Conservation (phyloP, 768 basidiomycete species). For the Lepiota venenata region DNA sequence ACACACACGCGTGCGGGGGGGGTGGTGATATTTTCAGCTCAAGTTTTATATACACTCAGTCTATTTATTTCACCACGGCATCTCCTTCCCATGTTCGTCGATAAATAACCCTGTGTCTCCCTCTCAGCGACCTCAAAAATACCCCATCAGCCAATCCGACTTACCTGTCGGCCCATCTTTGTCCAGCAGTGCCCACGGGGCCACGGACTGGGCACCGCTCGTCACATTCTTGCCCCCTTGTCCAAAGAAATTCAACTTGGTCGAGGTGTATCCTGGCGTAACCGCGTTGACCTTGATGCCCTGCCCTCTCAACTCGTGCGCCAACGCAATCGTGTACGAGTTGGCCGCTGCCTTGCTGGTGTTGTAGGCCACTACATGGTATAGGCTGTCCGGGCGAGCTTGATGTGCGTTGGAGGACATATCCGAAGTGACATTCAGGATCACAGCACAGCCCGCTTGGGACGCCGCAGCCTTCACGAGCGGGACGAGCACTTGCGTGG, state of each 20-base stretch:
- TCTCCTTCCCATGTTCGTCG: constrained; percentile 29
- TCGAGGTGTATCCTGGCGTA: constrained; percentile 55
- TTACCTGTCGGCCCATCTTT: constrained; percentile 37
- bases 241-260: constrained; percentile 36
- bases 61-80: constrained; percentile 26
- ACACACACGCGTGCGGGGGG: neutral
- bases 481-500: constrained; percentile 37
- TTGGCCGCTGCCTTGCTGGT: constrained; percentile 71
- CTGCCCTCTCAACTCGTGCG: constrained; percentile 52
- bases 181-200: constrained; percentile 38
- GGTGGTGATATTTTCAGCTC: neutral
- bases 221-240: constrained; percentile 33
- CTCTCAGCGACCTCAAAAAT: neutral
- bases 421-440: constrained; percentile 39
- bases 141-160: constrained; percentile 2
- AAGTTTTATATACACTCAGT: neutral
- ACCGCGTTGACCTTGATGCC: constrained; percentile 59
- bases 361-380: constrained; percentile 51
- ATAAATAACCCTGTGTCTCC: constrained; percentile 27
- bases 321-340: constrained; percentile 57
- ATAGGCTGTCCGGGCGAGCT: constrained; percentile 24
- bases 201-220: constrained; percentile 31
- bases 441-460: constrained; percentile 29
- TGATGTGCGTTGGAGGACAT: constrained; percentile 41
- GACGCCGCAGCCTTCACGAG: constrained; percentile 31